Percentiles rank a stretch among this genome's conserved stretches.
phyloP scores from a whole-genome alignment of 2,329 filamentous ascomycete species.

The Monosporascus ibericus region DNA sequence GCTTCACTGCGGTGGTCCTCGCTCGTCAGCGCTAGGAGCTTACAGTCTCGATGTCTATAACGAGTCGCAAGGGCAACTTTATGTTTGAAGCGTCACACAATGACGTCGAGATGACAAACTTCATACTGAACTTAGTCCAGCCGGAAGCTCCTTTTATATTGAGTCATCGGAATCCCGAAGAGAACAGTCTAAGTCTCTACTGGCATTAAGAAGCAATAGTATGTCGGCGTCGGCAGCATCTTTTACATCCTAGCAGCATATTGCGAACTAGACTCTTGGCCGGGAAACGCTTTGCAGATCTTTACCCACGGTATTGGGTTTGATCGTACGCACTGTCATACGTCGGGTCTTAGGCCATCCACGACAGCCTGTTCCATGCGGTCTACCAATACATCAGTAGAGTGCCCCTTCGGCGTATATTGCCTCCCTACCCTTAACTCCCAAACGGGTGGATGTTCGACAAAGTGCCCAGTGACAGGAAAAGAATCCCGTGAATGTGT shows the following conservation, averaged over 20 bases:
- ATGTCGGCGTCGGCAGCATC: constrained; percentile 36
- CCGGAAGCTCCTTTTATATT: constrained; percentile 12
- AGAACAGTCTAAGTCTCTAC: neutral
- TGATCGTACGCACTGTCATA: neutral
- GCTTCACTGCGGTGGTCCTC: constrained; percentile 4
- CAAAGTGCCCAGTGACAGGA: too few relatives aligned
- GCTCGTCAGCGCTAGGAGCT: constrained; percentile 39
- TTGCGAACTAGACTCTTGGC: constrained; percentile 47
- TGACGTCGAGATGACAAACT: constrained; percentile 51
- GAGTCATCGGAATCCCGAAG: constrained; percentile 16
- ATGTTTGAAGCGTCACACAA: constrained; percentile 36
- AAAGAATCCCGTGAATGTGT: too few relatives aligned
- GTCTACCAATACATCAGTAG: too few relatives aligned
- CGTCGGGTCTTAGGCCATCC: too few relatives aligned
- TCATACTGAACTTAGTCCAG: constrained; percentile 41
- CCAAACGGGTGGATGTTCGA: too few relatives aligned
- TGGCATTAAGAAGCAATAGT: neutral
- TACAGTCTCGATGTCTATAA: constrained; percentile 47
- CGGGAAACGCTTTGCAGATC: constrained; percentile 34
- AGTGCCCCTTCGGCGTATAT: too few relatives aligned
- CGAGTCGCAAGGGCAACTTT: constrained; percentile 46
- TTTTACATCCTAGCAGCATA: constrained; percentile 56
- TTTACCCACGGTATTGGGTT: constrained; percentile 48
- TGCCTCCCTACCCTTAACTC: too few relatives aligned
- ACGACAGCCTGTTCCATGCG: too few relatives aligned